Conservation (phyloP, 352 stramenopile genomes). For the Phytopythium kandeliae region DNA sequence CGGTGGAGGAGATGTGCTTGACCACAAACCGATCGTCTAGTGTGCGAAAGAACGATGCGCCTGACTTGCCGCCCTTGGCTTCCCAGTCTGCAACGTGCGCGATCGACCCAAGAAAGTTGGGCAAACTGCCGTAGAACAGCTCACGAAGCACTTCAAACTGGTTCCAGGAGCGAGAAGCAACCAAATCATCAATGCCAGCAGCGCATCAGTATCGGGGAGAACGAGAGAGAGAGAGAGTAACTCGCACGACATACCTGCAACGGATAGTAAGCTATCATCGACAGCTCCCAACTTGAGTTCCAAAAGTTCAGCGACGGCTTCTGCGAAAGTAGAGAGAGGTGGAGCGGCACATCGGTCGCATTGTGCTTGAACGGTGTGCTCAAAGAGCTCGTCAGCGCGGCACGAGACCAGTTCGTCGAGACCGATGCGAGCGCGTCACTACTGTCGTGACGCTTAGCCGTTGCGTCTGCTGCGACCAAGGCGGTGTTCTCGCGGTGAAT, state of each 20-base stretch:
- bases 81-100: conserved; percentile 85
- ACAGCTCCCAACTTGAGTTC: conserved; percentile 62
- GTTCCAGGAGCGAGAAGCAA: neutral
- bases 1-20: conserved; percentile 97
- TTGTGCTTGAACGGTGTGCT: conserved; percentile 63
- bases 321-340: conserved; percentile 48
- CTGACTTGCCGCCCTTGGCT: conserved; percentile 96
- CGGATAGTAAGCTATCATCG: conserved; percentile 66
- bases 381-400: conserved; percentile 44
- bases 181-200: neutral
- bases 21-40: conserved; percentile 96
- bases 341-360: conserved; percentile 47
- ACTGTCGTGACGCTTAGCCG: conserved; percentile 12
- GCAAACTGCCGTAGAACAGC: conserved; percentile 71
- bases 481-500: conserved; percentile 41
- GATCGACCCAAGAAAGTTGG: conserved; percentile 78
- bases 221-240: neutral
- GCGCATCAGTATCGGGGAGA: no score
- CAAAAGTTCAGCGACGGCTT: conserved; percentile 21
- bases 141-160: conserved; percentile 93
- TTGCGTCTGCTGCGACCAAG: conserved; percentile 17
- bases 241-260: conserved; percentile 46
- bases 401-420: conserved; percentile 65
- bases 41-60: conserved; percentile 94
- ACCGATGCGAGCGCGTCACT: conserved; percentile 14